phyloP scores from a whole-genome alignment of 139 green algal species.

The Nannochloris sp. region DNA sequence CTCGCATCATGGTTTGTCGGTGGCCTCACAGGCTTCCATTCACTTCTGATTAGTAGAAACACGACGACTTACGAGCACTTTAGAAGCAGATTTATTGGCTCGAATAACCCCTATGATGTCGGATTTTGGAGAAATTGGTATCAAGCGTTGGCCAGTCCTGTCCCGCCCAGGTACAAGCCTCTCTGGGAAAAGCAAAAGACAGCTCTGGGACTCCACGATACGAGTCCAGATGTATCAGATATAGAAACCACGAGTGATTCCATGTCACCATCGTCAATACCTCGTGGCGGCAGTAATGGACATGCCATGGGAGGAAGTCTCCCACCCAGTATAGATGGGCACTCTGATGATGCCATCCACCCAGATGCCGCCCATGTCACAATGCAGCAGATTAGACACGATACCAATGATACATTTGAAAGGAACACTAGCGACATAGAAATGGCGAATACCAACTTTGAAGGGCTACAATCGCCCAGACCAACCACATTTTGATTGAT shows the following conservation, averaged over 20 bases:
- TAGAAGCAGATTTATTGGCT: slow-evolving; percentile 29
- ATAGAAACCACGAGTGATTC: not conserved
- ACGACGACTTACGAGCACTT: slow-evolving; percentile 99
- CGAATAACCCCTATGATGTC: slow-evolving; percentile 32
- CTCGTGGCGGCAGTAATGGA: no score
- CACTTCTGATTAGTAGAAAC: slow-evolving; percentile 80
- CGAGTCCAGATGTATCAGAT: not conserved
- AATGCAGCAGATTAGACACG: no score
- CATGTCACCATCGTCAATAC: no score
- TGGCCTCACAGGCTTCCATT: slow-evolving; percentile 82
- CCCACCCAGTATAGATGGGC: not conserved
- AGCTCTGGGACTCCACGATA: not conserved
- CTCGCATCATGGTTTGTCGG: slow-evolving; percentile 87
- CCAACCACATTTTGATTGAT: no score
- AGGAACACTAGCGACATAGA: no score
- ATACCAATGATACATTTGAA: no score
- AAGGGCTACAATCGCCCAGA: no score
- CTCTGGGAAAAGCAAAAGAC: slow-evolving; percentile 8
- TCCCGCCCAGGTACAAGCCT: slow-evolving; percentile 13
- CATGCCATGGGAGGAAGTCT: not conserved
- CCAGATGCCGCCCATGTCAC: no score
- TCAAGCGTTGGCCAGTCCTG: slow-evolving; percentile 18
- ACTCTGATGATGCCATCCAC: not conserved
- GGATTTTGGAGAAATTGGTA: slow-evolving; percentile 25
- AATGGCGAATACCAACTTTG: no score